Conservation (phyloP, 1,284 basidiomycete genomes). For the Cryptococcus neoformans region DNA sequence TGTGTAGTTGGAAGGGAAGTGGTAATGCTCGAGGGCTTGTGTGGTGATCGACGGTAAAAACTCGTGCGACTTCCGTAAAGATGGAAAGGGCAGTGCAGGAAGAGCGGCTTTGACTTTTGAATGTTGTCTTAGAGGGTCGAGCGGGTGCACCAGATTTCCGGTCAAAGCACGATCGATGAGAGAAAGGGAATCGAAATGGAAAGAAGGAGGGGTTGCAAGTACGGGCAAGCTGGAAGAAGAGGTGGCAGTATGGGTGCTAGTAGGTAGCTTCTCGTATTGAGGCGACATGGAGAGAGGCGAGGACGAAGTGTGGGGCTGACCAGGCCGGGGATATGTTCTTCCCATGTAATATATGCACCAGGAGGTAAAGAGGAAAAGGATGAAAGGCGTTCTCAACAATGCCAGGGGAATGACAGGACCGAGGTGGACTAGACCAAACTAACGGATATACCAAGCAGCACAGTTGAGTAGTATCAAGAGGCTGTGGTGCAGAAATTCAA, state of each 20-base stretch:
- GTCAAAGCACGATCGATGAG: constrained; percentile 6
- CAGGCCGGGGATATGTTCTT: neutral
- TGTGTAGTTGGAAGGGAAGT: neutral
- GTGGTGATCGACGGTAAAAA: neutral
- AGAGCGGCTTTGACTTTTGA: neutral
- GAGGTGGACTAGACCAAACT: too few species aligned
- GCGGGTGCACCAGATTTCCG: constrained; percentile 9
- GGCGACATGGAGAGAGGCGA: neutral
- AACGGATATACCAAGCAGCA: too few species aligned
- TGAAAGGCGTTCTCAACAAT: too few species aligned
- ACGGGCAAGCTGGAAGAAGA: constrained; percentile 2
- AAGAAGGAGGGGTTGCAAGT: constrained; percentile 7
- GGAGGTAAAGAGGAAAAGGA: neutral
- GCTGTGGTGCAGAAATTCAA: neutral
- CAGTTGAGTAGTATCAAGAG: neutral
- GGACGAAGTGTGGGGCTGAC: neutral
- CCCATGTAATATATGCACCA: too few species aligned
- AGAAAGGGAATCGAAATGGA: constrained; percentile 7
- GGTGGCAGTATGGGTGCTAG: constrained; percentile 9
- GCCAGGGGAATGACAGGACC: too few species aligned
- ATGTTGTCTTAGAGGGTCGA: constrained; percentile 8
- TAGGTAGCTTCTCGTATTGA: constrained; percentile 5
- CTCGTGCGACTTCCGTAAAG: neutral
- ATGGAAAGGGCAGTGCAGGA: neutral
- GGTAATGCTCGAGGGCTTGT: neutral